Evolutionary conservation across 1,139 yeast species (phyloP).

Genomic region (Sugiyamaella xylanicola): DNA sequence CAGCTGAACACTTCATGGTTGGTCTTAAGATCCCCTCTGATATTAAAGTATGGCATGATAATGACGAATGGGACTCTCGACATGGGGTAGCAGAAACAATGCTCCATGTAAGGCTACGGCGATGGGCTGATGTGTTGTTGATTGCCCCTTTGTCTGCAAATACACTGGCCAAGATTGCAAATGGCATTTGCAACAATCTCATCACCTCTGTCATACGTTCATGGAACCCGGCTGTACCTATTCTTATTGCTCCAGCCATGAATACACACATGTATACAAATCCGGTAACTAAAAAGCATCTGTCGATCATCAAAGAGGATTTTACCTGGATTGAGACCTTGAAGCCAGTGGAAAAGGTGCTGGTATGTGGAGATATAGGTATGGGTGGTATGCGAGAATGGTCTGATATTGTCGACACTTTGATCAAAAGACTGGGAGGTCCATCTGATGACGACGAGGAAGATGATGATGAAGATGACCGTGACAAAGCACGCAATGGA

Average conservation of each 20-base stretch:
- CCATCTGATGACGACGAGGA: slow-evolving; percentile 41
- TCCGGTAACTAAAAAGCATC: slow-evolving; percentile 85
- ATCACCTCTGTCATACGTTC: slow-evolving; percentile 78
- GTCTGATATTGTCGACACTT: slow-evolving; percentile 84
- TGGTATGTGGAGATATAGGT: slow-evolving; percentile 95
- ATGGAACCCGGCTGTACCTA: slow-evolving; percentile 89
- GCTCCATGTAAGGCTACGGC: slow-evolving; percentile 82
- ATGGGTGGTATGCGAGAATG: slow-evolving; percentile 98
- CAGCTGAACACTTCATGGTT: slow-evolving; percentile 78
- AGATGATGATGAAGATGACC: slow-evolving; percentile 45
- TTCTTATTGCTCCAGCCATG: slow-evolving; percentile 95
- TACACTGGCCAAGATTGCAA: slow-evolving; percentile 84
- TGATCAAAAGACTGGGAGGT: slow-evolving; percentile 53
- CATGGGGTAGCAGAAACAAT: slow-evolving; percentile 62
- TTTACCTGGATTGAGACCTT: slow-evolving; percentile 77
- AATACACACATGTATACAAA: slow-evolving; percentile 95
- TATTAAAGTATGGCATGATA: slow-evolving; percentile 91
- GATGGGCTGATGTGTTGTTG: slow-evolving; percentile 94
- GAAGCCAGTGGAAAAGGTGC: slow-evolving; percentile 89
- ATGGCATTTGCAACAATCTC: slow-evolving; percentile 89
- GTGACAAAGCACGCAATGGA: slow-evolving; percentile 26
- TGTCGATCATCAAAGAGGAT: slow-evolving; percentile 59
- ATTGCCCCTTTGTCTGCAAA: slow-evolving; percentile 95
- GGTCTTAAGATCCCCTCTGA: slow-evolving; percentile 79
- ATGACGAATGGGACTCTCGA: slow-evolving; percentile 79